Evolutionary conservation across 352 stramenopile species (phyloP).

Genomic region (Pythium pyrilobum): DNA sequence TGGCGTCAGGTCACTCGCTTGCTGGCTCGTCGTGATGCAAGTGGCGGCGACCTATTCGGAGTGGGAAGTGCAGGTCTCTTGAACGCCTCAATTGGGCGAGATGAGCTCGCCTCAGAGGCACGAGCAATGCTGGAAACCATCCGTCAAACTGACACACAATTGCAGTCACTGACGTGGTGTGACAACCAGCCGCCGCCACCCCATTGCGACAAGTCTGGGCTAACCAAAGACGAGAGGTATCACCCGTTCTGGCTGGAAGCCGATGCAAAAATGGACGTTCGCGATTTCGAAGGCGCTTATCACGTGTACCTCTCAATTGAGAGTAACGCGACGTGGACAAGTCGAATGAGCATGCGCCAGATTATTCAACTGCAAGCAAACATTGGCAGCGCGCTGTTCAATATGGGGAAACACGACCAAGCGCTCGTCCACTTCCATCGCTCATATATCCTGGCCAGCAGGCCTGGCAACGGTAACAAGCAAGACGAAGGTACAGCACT

Average conservation of each 20-base stretch:
- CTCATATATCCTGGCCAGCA: slow-evolving; percentile 31
- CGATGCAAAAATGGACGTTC: slow-evolving; percentile 50
- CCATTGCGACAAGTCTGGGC: background rate
- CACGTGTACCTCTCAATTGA: slow-evolving; percentile 37
- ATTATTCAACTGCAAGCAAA: slow-evolving; percentile 29
- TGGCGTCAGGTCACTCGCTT: slow-evolving; percentile 25
- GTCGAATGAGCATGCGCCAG: slow-evolving; percentile 29
- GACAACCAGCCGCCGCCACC: slow-evolving; percentile 20
- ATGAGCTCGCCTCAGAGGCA: slow-evolving; percentile 43
- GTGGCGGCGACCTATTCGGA: slow-evolving; percentile 13
- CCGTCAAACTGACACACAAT: slow-evolving; percentile 26
- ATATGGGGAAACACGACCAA: slow-evolving; percentile 46
- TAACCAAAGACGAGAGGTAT: slow-evolving; percentile 29
- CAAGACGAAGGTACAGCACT: slow-evolving; percentile 30
- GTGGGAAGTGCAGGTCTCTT: slow-evolving; percentile 42
- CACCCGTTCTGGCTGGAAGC: slow-evolving; percentile 47
- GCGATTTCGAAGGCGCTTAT: slow-evolving; percentile 38
- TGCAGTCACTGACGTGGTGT: slow-evolving; percentile 39
- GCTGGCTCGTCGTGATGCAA: slow-evolving; percentile 6
- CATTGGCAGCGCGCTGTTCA: slow-evolving; percentile 30
- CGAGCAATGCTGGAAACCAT: slow-evolving; percentile 40
- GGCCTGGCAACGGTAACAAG: slow-evolving; percentile 17
- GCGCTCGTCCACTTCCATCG: slow-evolving; percentile 43
- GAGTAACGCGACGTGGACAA: slow-evolving; percentile 31
- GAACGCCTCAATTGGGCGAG: slow-evolving; percentile 41